Evolutionary conservation across 2,329 filamentous ascomycete species (phyloP).

Genomic region (Alternaria conjuncta): DNA sequence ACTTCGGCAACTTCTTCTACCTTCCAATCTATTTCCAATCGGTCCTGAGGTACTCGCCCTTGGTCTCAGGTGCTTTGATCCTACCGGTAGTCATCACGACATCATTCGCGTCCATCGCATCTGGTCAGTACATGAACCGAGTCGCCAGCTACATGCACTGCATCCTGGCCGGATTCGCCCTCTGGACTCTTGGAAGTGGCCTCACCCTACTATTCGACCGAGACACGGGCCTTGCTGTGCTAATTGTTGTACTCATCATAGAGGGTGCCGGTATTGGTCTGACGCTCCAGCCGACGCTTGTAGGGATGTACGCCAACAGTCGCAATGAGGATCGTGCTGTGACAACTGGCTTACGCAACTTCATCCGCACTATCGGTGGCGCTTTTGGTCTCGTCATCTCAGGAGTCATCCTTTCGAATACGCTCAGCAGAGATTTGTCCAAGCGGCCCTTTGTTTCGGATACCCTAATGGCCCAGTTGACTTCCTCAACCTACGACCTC

Average conservation of each 20-base stretch:
- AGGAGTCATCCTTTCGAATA: conserved; percentile 25
- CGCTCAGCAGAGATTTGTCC: conserved; percentile 16
- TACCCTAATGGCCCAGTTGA: conserved; percentile 18
- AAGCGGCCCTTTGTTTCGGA: conserved; percentile 16
- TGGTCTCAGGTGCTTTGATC: conserved; percentile 59
- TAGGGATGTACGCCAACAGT: conserved; percentile 60
- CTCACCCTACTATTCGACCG: conserved; percentile 59
- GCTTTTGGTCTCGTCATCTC: conserved; percentile 64
- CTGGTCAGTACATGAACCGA: conserved; percentile 26
- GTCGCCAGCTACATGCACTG: conserved; percentile 28
- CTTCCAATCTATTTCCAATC: conserved; percentile 69
- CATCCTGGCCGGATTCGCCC: conserved; percentile 44
- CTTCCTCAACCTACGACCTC: conserved; percentile 29
- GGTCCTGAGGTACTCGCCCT: conserved; percentile 54
- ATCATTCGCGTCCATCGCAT: conserved; percentile 22
- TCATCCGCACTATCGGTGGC: conserved; percentile 66
- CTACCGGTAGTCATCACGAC: conserved; percentile 50
- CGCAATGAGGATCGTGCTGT: conserved; percentile 65
- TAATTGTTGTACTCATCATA: conserved; percentile 60
- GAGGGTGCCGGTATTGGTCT: conserved; percentile 57
- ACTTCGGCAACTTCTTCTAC: conserved; percentile 67
- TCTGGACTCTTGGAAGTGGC: conserved; percentile 61
- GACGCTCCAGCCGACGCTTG: conserved; percentile 60
- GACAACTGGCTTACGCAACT: conserved; percentile 67
- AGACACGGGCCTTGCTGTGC: conserved; percentile 52